phyloP scores from a whole-genome alignment of 2,329 filamentous ascomycete genomes.

The Aspergillus brasiliensis region DNA sequence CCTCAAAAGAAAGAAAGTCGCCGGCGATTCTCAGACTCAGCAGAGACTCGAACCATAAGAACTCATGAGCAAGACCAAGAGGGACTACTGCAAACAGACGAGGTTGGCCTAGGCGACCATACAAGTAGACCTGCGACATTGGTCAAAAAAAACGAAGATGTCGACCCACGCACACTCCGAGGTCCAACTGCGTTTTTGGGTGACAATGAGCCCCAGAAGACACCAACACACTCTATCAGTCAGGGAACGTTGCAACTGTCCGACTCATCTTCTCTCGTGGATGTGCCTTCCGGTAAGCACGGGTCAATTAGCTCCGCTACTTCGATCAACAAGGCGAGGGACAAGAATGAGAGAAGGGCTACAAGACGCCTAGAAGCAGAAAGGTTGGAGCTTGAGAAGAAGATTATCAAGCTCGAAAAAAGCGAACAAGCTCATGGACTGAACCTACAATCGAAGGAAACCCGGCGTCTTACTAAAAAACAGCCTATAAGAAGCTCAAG shows the following conservation, averaged over 20 bases:
- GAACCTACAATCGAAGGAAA: constrained; percentile 21
- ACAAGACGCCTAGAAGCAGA: constrained; percentile 37
- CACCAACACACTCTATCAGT: constrained; percentile 1
- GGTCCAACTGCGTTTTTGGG: constrained; percentile 4
- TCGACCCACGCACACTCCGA: not conserved
- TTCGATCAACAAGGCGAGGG: constrained; percentile 20
- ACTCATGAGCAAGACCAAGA: not conserved
- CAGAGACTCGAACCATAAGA: not conserved
- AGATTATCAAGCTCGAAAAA: constrained; percentile 29
- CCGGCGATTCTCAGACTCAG: not conserved
- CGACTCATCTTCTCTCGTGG: constrained; percentile 9
- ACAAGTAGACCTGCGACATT: not conserved
- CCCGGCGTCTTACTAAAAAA: constrained; percentile 40
- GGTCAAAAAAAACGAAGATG: not conserved
- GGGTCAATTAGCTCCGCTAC: constrained; percentile 22
- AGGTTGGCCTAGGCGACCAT: not conserved
- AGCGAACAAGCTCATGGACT: constrained; percentile 19
- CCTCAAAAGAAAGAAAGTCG: constrained; percentile 12
- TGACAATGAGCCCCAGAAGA: constrained; percentile 2
- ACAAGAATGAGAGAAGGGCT: constrained; percentile 33
- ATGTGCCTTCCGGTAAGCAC: constrained; percentile 10
- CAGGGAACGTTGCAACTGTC: constrained; percentile 4
- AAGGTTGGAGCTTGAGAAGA: constrained; percentile 30
- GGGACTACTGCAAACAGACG: not conserved
- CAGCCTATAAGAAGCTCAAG: constrained; percentile 33